Base-by-base conservation (phyloP, 2,329 filamentous ascomycete species). In the Orbilia oligospora region DNA sequence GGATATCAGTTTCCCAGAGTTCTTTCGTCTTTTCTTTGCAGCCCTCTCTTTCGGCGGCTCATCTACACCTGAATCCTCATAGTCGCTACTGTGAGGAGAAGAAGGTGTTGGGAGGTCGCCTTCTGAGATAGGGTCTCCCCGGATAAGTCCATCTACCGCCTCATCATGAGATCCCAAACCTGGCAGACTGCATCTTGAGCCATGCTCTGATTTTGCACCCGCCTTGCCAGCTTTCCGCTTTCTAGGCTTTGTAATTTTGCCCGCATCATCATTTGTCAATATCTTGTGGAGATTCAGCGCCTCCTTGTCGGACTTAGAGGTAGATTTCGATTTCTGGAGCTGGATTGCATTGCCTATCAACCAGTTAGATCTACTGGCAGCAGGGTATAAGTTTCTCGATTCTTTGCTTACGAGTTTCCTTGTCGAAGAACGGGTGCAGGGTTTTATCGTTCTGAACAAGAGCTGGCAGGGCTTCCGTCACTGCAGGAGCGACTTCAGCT, bases 21-120 rank as follows among this genome's bases (percentile, higher is more conserved):
- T 38, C 20, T 78, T 78, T 63, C 63, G 51, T 56, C 68, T 55
- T 27, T 69, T 72, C 27, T 65, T 72, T 20, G 8, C 16, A n/a
- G 51, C 27, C 16, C 30, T 71, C 38, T 58, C 36, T 12, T 61
- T 38, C 14, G 12, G 18, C 5, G 27, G 33, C 16, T 72, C 64
- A 27, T 69, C 75, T 8, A 51, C 63, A 5, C 48, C 68, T 1
- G 68, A 72, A 24, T 77, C 73, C 10, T 64, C 63, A 18, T 68
- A 71, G 14, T 78, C 75, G 27, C 75, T 78, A 41, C 68, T 72
- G 30, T 71, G 58, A 20, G 68, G 64, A 1, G 68, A 63, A 14
- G 75, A 68, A 22, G 75, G 75, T 41, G 68, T 78, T 9, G 75
- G 75, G 51, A 78, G 68, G 64, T 65, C 75, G 12, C 75, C 63